Percentiles rank a stretch among this genome's conserved stretches.
Evolutionary conservation across 306 rosid genomes (phyloP).

Genomic region (Citrullus colocynthis): DNA sequence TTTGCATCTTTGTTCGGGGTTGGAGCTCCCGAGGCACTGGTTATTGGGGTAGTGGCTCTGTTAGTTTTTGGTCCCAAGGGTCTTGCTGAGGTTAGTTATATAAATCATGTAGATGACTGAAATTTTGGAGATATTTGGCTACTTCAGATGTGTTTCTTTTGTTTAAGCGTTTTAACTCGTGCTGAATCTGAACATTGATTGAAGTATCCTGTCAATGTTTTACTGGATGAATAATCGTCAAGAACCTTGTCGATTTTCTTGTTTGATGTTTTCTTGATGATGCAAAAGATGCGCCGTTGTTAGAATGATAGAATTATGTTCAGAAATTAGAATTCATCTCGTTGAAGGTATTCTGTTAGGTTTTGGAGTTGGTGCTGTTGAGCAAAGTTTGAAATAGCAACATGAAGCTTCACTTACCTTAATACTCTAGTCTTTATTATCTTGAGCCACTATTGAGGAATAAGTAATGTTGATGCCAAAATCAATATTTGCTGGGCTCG

Average conservation of each 20-base stretch:
- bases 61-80: conserved; percentile 98
- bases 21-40: conserved; percentile 99
- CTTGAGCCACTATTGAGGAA: background rate
- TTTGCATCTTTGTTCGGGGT: conserved; percentile 96
- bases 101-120: background rate
- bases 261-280: background rate
- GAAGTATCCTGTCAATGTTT: background rate
- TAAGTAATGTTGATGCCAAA: too few relatives aligned
- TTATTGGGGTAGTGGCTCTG: conserved; percentile 97
- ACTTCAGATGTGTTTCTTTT: background rate
- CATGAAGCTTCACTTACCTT: background rate
- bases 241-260: background rate
- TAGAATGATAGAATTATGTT: background rate
- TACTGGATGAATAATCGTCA: background rate
- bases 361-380: background rate
- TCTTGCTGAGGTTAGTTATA: conserved; percentile 86
- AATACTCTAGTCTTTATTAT: background rate
- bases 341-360: background rate
- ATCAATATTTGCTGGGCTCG: too few relatives aligned
- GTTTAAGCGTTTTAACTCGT: background rate
- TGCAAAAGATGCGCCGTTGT: background rate
- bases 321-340: background rate
- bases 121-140: background rate
- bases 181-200: background rate
- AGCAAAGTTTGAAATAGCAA: background rate